Base-by-base conservation (phyloP, 805 yeast genomes). In the Cyberlindnera xishuangbannaensis region DNA sequence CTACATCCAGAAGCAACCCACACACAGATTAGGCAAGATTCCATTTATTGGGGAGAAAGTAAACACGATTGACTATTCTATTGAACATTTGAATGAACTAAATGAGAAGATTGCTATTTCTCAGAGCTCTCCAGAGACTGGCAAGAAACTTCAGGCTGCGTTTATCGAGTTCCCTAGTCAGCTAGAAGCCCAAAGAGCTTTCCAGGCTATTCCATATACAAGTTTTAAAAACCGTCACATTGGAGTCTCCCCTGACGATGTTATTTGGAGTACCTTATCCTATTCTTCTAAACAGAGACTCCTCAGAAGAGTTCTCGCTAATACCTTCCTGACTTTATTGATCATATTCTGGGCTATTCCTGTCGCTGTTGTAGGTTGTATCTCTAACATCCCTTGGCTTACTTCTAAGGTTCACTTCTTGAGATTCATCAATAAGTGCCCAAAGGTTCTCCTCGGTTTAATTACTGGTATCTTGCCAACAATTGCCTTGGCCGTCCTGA, bases 291-390 rank as follows among this genome's bases (percentile, higher is more conserved):
- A 62, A 41, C 69, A 68, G 51, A 76, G 95, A 58, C 55, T 68
- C 27, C 41, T 71, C 15, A 80, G 77, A 62, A 69, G 66, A 37
- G 36, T 71, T 16, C 62, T 71, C 34, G 90, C 95, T 2, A 67
- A 65, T 35, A 65, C 83, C 12, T 62, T 86, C 31, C 66, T 83
- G 50, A 75, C 83, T 17, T 50, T 74, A 38, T 64, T 80, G 59
- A 76, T 90, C 41, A 73, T 90, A 30, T 86, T 87, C 62, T 90
- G 97, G 97, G 79, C 95, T 27, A 78, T 90, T 48, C 98, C 98
- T 8, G 97, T 90, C 25, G 95, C 97, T n/a, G 87, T 86, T 50
- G 95, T 90, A 32, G 97, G 97, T 73, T 72, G 77, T 48, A 80
- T 92, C 44, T 90, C 97, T 16, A 92, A 90, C 60, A 73, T 90